These are phyloP conservation scores for Ogataea trehaloabstinens DNA, from an alignment of 805 yeast species.

Conservation along the genomic window DNA sequence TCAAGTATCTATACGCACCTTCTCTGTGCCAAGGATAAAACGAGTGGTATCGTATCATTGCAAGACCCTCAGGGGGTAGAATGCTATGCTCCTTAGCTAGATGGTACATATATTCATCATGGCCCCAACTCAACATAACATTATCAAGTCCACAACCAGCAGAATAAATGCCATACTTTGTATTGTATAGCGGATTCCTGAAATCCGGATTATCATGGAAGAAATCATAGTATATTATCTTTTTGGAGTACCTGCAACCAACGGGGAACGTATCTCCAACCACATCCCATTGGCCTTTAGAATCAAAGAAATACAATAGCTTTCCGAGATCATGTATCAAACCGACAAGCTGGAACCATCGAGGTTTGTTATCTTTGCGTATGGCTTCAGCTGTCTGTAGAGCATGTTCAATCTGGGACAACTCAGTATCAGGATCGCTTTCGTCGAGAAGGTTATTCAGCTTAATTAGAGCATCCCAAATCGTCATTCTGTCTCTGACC, in stretches of 20 bases:
- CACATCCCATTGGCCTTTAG: conserved; percentile 78
- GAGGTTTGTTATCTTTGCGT: conserved; percentile 60
- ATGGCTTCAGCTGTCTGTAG: conserved; percentile 76
- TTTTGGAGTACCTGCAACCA: conserved; percentile 62
- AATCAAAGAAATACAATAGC: conserved; percentile 64
- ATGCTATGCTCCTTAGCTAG: conserved; percentile 63
- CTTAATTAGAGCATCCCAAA: conserved; percentile 69
- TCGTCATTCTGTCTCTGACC: conserved; percentile 61
- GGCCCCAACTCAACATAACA: conserved; percentile 77
- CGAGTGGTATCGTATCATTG: conserved; percentile 74
- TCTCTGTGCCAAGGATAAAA: conserved; percentile 79
- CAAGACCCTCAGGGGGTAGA: conserved; percentile 63
- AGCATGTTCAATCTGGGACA: conserved; percentile 74
- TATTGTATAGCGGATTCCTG: conserved; percentile 59
- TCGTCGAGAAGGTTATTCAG: conserved; percentile 65
- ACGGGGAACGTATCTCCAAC: conserved; percentile 80
- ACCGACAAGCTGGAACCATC: conserved; percentile 78
- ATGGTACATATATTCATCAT: conserved; percentile 76
- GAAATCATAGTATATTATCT: conserved; percentile 58
- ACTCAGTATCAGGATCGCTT: conserved; percentile 72
- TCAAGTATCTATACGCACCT: conserved; percentile 59
- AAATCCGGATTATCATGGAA: conserved; percentile 61
- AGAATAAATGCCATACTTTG: conserved; percentile 65
- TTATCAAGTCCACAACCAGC: conserved; percentile 65
- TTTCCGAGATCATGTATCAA: conserved; percentile 71